A percentile compares a stretch with the other conserved stretches of the same genome.
These are phyloP conservation scores for Phytophthora litchii DNA, from an alignment of 352 stramenopile genomes.

Conservation along the genomic window DNA sequence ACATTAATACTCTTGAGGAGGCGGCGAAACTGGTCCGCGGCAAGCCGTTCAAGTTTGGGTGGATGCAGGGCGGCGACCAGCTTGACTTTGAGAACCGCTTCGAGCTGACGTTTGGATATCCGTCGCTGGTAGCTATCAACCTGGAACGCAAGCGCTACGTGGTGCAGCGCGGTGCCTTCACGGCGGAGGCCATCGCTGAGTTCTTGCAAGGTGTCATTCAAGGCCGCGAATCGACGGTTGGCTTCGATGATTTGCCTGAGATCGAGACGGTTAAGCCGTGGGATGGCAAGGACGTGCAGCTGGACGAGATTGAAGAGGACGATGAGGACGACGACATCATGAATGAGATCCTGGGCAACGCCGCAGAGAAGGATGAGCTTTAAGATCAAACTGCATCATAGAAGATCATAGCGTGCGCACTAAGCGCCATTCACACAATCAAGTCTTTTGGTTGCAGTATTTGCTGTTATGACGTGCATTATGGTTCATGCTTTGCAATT, in stretches of 20 bases:
- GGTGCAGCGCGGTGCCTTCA: slow-evolving; percentile 81
- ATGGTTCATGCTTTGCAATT: background rate
- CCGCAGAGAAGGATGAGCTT: slow-evolving; percentile 78
- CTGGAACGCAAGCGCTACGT: slow-evolving; percentile 86
- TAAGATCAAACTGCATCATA: slow-evolving; percentile 39
- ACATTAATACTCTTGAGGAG: slow-evolving; percentile 82
- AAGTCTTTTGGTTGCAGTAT: slow-evolving; percentile 14
- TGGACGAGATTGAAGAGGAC: slow-evolving; percentile 77
- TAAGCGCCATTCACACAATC: slow-evolving; percentile 16
- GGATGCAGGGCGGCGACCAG: slow-evolving; percentile 91
- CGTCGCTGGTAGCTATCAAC: slow-evolving; percentile 90
- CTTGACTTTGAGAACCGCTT: slow-evolving; percentile 82
- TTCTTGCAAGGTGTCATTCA: slow-evolving; percentile 81
- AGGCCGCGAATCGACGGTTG: slow-evolving; percentile 66
- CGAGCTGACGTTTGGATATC: slow-evolving; percentile 92
- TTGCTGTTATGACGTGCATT: background rate
- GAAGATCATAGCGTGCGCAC: slow-evolving; percentile 16
- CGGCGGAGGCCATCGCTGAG: slow-evolving; percentile 62
- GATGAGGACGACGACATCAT: slow-evolving; percentile 90
- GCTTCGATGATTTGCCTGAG: slow-evolving; percentile 62
- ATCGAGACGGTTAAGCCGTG: slow-evolving; percentile 74
- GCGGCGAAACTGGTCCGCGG: slow-evolving; percentile 86
- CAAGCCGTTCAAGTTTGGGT: slow-evolving; percentile 92
- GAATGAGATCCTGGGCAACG: slow-evolving; percentile 77
- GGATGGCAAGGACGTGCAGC: slow-evolving; percentile 83